A percentile compares a stretch with the other conserved stretches of the same genome.
phyloP scores from a whole-genome alignment of 2,329 filamentous ascomycete species.

The Beauveria scarabaeidicola region DNA sequence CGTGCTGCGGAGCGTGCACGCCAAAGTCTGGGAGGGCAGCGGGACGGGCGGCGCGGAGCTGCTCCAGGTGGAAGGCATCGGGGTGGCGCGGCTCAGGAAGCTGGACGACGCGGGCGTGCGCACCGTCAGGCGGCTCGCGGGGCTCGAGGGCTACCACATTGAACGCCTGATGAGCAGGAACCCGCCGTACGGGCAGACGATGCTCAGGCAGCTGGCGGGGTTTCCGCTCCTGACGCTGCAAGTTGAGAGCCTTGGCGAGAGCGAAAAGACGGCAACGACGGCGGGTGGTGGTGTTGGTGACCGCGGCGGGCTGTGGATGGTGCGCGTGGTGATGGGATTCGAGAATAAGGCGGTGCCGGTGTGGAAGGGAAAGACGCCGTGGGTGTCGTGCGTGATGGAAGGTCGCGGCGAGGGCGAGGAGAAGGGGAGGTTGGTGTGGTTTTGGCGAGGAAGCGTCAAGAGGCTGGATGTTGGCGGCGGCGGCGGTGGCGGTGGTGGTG shows the following conservation, averaged over 20 bases:
- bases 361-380: slow-evolving; percentile 58
- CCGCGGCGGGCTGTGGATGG: slow-evolving; percentile 22
- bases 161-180: slow-evolving; percentile 71
- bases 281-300: neutral
- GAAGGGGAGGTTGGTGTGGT: slow-evolving; percentile 51
- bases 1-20: slow-evolving; percentile 66
- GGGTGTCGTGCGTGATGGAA: slow-evolving; percentile 66
- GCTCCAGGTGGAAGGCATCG: slow-evolving; percentile 73
- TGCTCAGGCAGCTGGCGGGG: slow-evolving; percentile 53
- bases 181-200: slow-evolving; percentile 69
- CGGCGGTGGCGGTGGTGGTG: slow-evolving; percentile 19
- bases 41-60: slow-evolving; percentile 64
- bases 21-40: slow-evolving; percentile 73
- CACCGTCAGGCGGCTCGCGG: slow-evolving; percentile 61
- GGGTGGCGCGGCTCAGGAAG: slow-evolving; percentile 65
- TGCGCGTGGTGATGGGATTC: slow-evolving; percentile 63
- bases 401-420: slow-evolving; percentile 4
- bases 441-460: slow-evolving; percentile 53
- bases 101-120: slow-evolving; percentile 62
- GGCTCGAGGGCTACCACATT: slow-evolving; percentile 60
- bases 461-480: slow-evolving; percentile 37
- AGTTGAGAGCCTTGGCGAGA: slow-evolving; percentile 14
- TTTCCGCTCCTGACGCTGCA: slow-evolving; percentile 55
- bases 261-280: neutral
- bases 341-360: slow-evolving; percentile 52